A percentile compares a stretch with the other conserved stretches of the same genome.
Evolutionary conservation across 2,329 filamentous ascomycete genomes (phyloP).

Genomic region (Thyridium curvatum): DNA sequence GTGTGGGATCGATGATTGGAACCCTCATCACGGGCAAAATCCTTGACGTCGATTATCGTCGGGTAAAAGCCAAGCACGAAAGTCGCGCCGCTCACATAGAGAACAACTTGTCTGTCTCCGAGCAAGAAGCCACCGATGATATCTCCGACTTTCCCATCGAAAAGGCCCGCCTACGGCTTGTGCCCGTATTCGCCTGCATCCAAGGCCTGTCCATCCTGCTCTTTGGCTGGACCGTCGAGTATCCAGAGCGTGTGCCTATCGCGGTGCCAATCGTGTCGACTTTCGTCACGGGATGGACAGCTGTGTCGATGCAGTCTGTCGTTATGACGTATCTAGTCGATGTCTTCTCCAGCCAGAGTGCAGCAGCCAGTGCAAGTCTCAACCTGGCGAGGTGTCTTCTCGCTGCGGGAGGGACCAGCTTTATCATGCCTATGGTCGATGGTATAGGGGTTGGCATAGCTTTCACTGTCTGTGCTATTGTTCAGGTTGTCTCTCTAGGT

Average conservation of each 20-base stretch:
- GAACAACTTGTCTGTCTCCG: too few species aligned
- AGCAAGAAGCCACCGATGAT: background rate
- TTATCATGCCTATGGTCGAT: slow-evolving; percentile 42
- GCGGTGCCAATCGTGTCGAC: slow-evolving; percentile 41
- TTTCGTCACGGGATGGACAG: slow-evolving; percentile 46
- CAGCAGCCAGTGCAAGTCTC: slow-evolving; percentile 44
- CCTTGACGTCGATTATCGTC: slow-evolving; percentile 43
- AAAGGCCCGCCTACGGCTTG: slow-evolving; percentile 40
- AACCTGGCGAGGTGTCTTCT: slow-evolving; percentile 47
- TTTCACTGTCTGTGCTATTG: slow-evolving; percentile 37
- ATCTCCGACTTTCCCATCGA: slow-evolving; percentile 27
- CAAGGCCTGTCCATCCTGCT: slow-evolving; percentile 39
- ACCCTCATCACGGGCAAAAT: slow-evolving; percentile 45
- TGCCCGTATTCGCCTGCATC: slow-evolving; percentile 35
- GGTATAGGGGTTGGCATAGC: slow-evolving; percentile 36
- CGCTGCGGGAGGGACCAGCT: slow-evolving; percentile 43
- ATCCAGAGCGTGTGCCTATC: slow-evolving; percentile 32
- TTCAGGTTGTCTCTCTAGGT: slow-evolving; percentile 34
- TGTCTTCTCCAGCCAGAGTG: slow-evolving; percentile 40
- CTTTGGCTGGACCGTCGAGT: slow-evolving; percentile 45
- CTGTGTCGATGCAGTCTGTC: slow-evolving; percentile 38
- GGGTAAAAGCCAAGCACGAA: slow-evolving; percentile 25
- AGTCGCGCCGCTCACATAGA: too few species aligned
- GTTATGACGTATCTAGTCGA: slow-evolving; percentile 49
- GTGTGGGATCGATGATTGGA: slow-evolving; percentile 46